Base-by-base conservation (phyloP, 768 basidiomycete genomes). In the Tulasnella sp. region DNA sequence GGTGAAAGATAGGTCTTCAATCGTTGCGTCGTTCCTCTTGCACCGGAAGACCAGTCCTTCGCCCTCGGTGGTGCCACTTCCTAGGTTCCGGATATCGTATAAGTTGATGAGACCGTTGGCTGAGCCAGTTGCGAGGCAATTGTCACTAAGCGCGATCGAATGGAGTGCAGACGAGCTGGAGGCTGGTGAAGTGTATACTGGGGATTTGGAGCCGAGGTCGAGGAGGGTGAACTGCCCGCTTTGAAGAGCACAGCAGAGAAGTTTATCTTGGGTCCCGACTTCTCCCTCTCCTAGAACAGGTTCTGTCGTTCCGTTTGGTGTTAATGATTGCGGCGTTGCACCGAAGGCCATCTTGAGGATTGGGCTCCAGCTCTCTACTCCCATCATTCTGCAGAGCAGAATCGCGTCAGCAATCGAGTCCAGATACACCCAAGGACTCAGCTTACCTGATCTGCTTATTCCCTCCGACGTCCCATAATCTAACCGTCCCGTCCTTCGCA, bases 381-480 rank as follows among this genome's bases (percentile, higher is more conserved):
- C 83, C 73, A 92, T 79, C 16, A 88, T 84, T 5, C 57, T 79
- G 46, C 23, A 75, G 23, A 15, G 23, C 26, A 15, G 32, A 37
- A 35, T 23, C 40, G n/a, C 72, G 39, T 37, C 72, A 42, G 23
- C 35, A 15, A 7, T 29, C 4, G 20, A 32, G 35, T 7, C 70
- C 26, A 11, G 26, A 29, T 32, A 35, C 18, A 23, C 26, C 9
- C 35, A 37, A 5, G 29, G 70, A 7, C n/a, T 2, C 32, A 35
- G 23, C 74, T 16, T 3, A 75, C 13, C 86, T 82, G 11, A 90
- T 86, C 78, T 87, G 85, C 29, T 85, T 83, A 2, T 88, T 88
- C 10, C 86, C 85, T 2, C 89, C 87, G 10, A 93, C 89, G 79
- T 93, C 91, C 93, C 93, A 94, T 4, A 93, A 84, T 71, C 89